These are phyloP conservation scores for Lachancea nothofagi DNA, from an alignment of 805 yeast genomes.

Conservation along the genomic window DNA sequence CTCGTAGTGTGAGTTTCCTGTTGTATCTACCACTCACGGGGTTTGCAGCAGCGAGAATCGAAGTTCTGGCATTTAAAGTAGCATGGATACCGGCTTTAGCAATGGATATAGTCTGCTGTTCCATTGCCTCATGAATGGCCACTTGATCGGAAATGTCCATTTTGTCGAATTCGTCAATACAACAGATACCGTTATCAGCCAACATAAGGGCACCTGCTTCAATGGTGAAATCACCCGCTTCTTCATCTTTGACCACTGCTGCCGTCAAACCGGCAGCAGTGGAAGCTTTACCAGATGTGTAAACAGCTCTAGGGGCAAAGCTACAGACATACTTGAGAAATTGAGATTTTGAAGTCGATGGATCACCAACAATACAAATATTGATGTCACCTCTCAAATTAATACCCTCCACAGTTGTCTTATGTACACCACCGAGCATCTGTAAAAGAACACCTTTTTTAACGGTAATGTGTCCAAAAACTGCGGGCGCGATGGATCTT, in stretches of 20 bases:
- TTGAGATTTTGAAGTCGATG: slow-evolving; percentile 95
- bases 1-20: slow-evolving; percentile 73
- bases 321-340: slow-evolving; percentile 88
- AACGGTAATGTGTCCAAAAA: slow-evolving; percentile 90
- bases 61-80: slow-evolving; percentile 91
- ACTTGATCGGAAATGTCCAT: slow-evolving; percentile 96
- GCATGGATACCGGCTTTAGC: slow-evolving; percentile 99
- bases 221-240: slow-evolving; percentile 92
- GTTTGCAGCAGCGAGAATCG: slow-evolving; percentile 97
- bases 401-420: slow-evolving; percentile 88
- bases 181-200: slow-evolving; percentile 97
- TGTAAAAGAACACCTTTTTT: slow-evolving; percentile 89
- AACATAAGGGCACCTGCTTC: slow-evolving; percentile 99
- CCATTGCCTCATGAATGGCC: slow-evolving; percentile 99
- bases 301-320: slow-evolving; percentile 89
- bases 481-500: slow-evolving; percentile 89
- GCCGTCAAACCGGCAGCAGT: slow-evolving; percentile 99
- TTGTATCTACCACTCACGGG: slow-evolving; percentile 97
- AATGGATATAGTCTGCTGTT: slow-evolving; percentile 96
- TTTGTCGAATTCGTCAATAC: slow-evolving; percentile 97
- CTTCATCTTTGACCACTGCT: slow-evolving; percentile 95
- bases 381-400: slow-evolving; percentile 94
- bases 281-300: slow-evolving; percentile 97
- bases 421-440: slow-evolving; percentile 92
- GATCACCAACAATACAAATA: slow-evolving; percentile 95